Percentiles rank a stretch among this genome's conserved stretches.
Evolutionary conservation across 352 stramenopile genomes (phyloP).

Genomic region (Pythium aphanidermatum): DNA sequence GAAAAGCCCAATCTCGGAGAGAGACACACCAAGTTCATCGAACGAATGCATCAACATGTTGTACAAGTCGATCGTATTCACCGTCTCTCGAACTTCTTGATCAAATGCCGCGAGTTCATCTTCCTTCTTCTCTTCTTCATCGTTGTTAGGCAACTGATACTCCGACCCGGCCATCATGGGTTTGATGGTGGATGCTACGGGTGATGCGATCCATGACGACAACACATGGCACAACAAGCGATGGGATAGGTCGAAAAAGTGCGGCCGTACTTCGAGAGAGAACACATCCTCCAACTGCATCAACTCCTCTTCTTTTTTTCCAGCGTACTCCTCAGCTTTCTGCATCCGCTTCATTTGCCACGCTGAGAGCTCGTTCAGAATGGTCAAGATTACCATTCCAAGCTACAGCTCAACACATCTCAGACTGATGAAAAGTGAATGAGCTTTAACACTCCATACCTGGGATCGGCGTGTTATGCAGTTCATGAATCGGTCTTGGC

Average conservation of each 20-base stretch:
- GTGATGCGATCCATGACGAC: constrained; percentile 43
- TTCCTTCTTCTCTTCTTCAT: constrained; percentile 7
- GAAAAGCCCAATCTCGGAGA: constrained; percentile 11
- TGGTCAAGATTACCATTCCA: constrained; percentile 58
- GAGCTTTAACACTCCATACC: constrained; percentile 30
- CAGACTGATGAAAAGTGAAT: no score
- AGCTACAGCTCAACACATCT: constrained; percentile 30
- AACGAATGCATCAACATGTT: constrained; percentile 22
- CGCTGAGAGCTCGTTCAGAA: constrained; percentile 71
- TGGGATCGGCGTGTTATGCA: constrained; percentile 67
- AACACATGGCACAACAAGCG: constrained; percentile 51
- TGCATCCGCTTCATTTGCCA: constrained; percentile 91
- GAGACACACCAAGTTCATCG: constrained; percentile 10
- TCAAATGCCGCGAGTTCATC: constrained; percentile 1
- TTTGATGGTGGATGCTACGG: neutral
- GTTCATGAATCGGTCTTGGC: constrained; percentile 22
- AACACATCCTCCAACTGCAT: constrained; percentile 78
- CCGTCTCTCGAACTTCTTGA: constrained; percentile 4
- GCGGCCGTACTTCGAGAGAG: constrained; percentile 70
- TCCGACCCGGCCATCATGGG: no score
- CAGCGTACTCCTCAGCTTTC: constrained; percentile 61
- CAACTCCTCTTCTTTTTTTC: constrained; percentile 62
- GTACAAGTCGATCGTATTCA: constrained; percentile 20
- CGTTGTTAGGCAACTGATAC: no score
- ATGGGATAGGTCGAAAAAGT: constrained; percentile 73